A percentile compares a stretch with the other conserved stretches of the same genome.
Conservation (phyloP, 2,329 filamentous ascomycete genomes). For the Verticillium isaacii region DNA sequence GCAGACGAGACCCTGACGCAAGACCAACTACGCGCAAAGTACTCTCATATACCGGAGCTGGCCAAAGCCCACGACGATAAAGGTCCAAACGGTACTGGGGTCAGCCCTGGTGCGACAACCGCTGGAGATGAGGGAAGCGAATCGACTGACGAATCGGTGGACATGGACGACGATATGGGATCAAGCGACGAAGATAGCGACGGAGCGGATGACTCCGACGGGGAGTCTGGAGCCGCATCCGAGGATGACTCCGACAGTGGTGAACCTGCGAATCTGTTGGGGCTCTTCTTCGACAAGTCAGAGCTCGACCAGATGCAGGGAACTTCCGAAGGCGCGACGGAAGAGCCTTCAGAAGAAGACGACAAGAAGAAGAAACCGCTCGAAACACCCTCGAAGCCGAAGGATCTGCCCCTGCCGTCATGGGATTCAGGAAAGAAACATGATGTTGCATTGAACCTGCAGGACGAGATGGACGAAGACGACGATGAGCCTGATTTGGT, state of each 20-base stretch:
- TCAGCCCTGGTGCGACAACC: constrained; percentile 4
- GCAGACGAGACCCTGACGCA: constrained; percentile 64
- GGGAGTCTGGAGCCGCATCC: constrained; percentile 39
- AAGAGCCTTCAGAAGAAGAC: constrained; percentile 25
- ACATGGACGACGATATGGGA: constrained; percentile 64
- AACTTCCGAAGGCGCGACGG: constrained; percentile 12
- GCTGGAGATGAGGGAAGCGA: constrained; percentile 33
- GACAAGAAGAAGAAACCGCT: constrained; percentile 8
- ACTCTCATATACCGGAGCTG: constrained; percentile 56
- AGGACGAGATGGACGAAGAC: constrained; percentile 1
- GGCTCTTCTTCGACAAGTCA: constrained; percentile 54
- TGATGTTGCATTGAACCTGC: not conserved
- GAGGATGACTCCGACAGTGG: constrained; percentile 37
- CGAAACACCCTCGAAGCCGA: constrained; percentile 10
- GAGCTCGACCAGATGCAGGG: constrained; percentile 48
- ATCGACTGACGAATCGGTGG: constrained; percentile 60
- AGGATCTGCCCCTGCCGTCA: not conserved
- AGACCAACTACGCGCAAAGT: constrained; percentile 65
- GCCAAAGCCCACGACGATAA: constrained; percentile 21
- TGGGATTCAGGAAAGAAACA: not conserved
- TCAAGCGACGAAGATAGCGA: constrained; percentile 48
- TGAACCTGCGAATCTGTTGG: constrained; percentile 44
- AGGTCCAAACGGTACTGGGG: constrained; percentile 15
- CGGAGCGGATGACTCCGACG: constrained; percentile 32
- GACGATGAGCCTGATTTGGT: constrained; percentile 1